Percentiles rank a stretch among this genome's conserved stretches.
These are phyloP conservation scores for Dryadomyces quercus-mongolicae DNA, from an alignment of 2,329 filamentous ascomycete species.

Conservation along the genomic window DNA sequence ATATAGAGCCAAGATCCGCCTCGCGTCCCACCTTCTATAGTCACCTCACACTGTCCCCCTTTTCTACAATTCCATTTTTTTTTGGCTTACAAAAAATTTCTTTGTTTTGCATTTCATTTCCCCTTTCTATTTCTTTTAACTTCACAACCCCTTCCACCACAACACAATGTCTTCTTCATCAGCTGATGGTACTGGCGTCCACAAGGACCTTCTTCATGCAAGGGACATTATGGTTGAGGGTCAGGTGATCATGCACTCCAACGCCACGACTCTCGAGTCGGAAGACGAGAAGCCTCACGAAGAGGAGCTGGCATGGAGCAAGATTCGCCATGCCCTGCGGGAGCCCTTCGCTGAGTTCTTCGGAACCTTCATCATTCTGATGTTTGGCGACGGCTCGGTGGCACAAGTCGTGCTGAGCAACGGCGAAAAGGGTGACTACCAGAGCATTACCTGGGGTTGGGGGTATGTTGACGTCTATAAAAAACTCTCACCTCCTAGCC, in stretches of 20 bases:
- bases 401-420: slow-evolving; percentile 54
- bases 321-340: slow-evolving; percentile 34
- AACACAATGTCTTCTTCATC: neutral
- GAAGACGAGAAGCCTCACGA: neutral
- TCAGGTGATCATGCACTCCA: neutral
- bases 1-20: neutral
- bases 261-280: neutral
- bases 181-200: neutral
- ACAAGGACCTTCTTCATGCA: neutral
- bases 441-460: slow-evolving; percentile 38
- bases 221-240: slow-evolving; percentile 1
- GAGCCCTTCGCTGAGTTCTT: slow-evolving; percentile 57
- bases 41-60: neutral
- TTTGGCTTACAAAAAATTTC: neutral
- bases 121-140: neutral
- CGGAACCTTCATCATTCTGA: slow-evolving; percentile 53
- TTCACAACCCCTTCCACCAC: neutral
- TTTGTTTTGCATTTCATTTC: neutral
- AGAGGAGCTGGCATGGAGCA: slow-evolving; percentile 30
- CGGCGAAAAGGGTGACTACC: slow-evolving; percentile 32
- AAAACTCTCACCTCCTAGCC: neutral
- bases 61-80: neutral
- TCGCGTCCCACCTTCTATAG: neutral
- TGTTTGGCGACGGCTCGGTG: slow-evolving; percentile 61
- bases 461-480: slow-evolving; percentile 23